phyloP scores from a whole-genome alignment of 495 filamentous ascomycete genomes.

The Hypoxylon lienhwacheense region DNA sequence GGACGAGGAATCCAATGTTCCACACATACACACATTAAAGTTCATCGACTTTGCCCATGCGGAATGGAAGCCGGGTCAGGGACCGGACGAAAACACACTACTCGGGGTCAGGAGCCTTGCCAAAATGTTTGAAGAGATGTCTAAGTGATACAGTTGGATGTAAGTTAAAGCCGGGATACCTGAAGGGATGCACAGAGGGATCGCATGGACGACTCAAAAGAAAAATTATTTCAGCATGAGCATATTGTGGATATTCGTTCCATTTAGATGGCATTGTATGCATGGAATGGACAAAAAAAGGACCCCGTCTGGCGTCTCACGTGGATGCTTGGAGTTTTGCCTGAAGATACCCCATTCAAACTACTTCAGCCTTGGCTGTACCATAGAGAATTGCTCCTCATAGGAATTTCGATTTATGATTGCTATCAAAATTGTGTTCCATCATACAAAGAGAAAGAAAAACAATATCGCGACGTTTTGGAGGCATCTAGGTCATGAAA shows the following conservation, averaged over 20 bases:
- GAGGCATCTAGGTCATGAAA: too few species aligned
- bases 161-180: constrained; percentile 1
- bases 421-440: constrained; percentile 15
- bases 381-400: constrained; percentile 18
- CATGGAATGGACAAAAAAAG: constrained; percentile 19
- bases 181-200: not conserved
- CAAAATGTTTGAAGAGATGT: constrained; percentile 68
- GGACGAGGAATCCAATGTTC: constrained; percentile 65
- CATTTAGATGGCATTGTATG: not conserved
- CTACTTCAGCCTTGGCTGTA: constrained; percentile 14
- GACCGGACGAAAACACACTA: constrained; percentile 84
- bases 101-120: constrained; percentile 72
- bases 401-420: constrained; percentile 19
- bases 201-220: constrained; percentile 1
- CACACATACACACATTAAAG: constrained; percentile 77
- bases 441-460: not conserved
- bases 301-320: constrained; percentile 9
- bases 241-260: too few species aligned
- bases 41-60: constrained; percentile 98
- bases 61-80: constrained; percentile 78
- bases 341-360: constrained; percentile 33
- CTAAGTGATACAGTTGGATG: constrained; percentile 29
- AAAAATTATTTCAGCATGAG: constrained; percentile 11
- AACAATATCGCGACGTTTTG: too few species aligned
- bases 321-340: constrained; percentile 24